phyloP scores from a whole-genome alignment of 176 grass and related monocot genomes.

The Raddia guianensis region DNA sequence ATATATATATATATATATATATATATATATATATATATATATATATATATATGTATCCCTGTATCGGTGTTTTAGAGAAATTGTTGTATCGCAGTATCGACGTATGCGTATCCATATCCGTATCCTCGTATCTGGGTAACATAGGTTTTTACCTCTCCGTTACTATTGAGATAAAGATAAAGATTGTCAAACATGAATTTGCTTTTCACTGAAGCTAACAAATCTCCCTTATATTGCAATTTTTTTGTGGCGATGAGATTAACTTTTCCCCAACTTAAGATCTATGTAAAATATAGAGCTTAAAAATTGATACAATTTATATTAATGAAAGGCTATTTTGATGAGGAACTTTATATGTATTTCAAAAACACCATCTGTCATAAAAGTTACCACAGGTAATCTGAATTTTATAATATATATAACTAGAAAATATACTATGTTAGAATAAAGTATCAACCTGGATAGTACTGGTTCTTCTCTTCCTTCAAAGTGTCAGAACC shows the following conservation, averaged over 20 bases:
- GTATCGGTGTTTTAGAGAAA: no score
- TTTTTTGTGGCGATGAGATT: not conserved
- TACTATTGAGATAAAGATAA: conserved; percentile 20
- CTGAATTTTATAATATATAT: not conserved
- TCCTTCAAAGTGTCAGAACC: conserved; percentile 58
- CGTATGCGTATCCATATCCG: no score
- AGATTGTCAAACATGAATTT: conserved; percentile 3
- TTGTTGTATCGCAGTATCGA: no score
- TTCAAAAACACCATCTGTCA: conserved; percentile 27
- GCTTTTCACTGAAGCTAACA: not conserved
- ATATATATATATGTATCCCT: no score
- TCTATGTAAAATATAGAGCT: not conserved
- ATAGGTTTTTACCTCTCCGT: not conserved
- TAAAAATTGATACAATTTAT: not conserved
- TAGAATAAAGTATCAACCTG: conserved; percentile 62
- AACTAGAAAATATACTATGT: conserved; percentile 14
- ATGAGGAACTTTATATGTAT: not conserved
- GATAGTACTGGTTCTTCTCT: conserved; percentile 72
- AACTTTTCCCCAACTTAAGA: not conserved
- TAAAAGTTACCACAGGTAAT: conserved; percentile 11
- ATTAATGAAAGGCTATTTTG: conserved; percentile 15
- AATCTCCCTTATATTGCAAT: conserved; percentile 3
- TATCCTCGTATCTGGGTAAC: no score
- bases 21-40: no score
- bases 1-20: no score